phyloP scores from a whole-genome alignment of 148 eudicot genomes.

The Rheum nobile region DNA sequence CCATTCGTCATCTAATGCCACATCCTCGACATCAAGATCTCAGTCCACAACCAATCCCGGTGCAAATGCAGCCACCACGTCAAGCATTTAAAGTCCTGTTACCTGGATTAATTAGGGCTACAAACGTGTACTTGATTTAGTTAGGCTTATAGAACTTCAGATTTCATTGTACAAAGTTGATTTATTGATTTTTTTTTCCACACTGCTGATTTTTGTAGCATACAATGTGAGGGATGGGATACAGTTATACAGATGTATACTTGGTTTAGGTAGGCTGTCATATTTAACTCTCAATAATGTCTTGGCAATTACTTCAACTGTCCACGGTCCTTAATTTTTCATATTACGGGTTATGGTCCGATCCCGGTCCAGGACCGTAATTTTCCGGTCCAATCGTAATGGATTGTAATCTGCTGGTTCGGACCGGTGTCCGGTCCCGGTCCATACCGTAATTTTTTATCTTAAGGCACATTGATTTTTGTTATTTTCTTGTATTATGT shows the following conservation, averaged over 20 bases:
- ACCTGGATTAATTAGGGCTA: not conserved
- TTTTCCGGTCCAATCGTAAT: no score
- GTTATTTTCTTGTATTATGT: no score
- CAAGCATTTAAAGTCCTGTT: constrained; percentile 11
- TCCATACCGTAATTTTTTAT: no score
- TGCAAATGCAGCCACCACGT: constrained; percentile 17
- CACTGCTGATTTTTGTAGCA: not conserved
- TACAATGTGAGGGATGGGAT: not conserved
- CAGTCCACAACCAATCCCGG: constrained; percentile 19
- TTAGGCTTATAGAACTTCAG: not conserved
- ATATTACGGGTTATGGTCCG: no score
- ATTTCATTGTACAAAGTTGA: not conserved
- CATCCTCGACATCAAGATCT: constrained; percentile 18
- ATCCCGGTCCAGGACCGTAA: no score
- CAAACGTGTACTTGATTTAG: not conserved
- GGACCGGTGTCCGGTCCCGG: no score
- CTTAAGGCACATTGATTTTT: no score
- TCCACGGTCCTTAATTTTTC: no score
- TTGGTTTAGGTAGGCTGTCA: no score
- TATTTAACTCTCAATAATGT: no score
- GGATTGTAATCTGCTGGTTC: no score
- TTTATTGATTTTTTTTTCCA: not conserved
- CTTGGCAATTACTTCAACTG: no score
- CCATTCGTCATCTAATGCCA: constrained; percentile 28
- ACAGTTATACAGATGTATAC: not conserved